Conservation (phyloP, 352 stramenopile species). For the Halophytophthora batemanensis region DNA sequence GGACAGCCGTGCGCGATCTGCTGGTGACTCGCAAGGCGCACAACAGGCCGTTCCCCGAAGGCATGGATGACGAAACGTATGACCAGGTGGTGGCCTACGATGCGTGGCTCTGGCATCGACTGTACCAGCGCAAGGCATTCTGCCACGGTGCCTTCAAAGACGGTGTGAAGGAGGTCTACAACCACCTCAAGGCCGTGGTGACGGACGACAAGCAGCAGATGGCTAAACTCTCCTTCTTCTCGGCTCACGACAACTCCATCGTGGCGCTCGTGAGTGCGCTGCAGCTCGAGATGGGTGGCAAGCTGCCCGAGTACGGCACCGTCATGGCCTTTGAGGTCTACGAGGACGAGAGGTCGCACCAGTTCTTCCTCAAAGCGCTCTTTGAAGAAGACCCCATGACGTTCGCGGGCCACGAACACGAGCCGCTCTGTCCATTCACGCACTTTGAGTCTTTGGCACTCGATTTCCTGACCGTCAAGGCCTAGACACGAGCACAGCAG, state of each 20-base stretch:
- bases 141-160: constrained; percentile 61
- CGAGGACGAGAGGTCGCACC: constrained; percentile 32
- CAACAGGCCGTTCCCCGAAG: constrained; percentile 56
- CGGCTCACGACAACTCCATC: constrained; percentile 83
- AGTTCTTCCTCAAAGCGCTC: constrained; percentile 54
- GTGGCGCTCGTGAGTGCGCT: constrained; percentile 69
- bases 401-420: constrained; percentile 54
- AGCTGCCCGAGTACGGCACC: constrained; percentile 67
- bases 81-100: constrained; percentile 61
- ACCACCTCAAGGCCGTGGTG: constrained; percentile 47
- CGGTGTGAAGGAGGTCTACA: constrained; percentile 57
- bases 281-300: constrained; percentile 53
- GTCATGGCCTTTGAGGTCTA: constrained; percentile 74
- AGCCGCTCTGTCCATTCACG: constrained; percentile 54
- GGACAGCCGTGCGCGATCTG: constrained; percentile 67
- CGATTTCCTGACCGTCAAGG: constrained; percentile 43
- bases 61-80: constrained; percentile 61
- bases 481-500: constrained; percentile 1
- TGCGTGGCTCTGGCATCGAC: constrained; percentile 77
- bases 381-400: constrained; percentile 55
- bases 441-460: constrained; percentile 56
- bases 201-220: constrained; percentile 17
- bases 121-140: constrained; percentile 64
- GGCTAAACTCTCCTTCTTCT: constrained; percentile 78
- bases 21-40: constrained; percentile 68